Evolutionary conservation across 2,329 filamentous ascomycete species (phyloP), one percentile per base, ranked within the genome.

Genomic region (Cryphonectria naterciae): DNA sequence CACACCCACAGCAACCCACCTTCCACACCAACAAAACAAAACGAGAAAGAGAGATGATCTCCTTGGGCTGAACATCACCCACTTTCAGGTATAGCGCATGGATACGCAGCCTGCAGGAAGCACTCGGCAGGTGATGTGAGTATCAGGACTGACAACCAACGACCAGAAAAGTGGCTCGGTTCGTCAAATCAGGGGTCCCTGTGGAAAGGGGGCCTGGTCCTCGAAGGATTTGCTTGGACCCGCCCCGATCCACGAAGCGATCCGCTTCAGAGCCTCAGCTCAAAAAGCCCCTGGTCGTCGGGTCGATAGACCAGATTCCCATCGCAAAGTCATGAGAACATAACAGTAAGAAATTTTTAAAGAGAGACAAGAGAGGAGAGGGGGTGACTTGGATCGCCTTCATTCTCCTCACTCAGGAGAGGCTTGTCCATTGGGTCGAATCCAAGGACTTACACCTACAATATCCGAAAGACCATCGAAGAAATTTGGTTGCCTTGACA

Each of bases 241-340:
- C 61, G 28, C 43, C 17, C 28, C 25, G 41, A 49, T 37, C 43
- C 63, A 52, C 17, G 41, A 65, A 39, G 32, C 25, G 43, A 35
- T 52, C 63, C 63, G 49, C 63, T 32, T n/a, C 28, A 49, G 41
- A 49, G 63, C 63, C 63, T 65, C 63, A 65, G 63, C 63, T 65
- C 19, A 22, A 28, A 46, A 63, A n/a, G 22, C 8, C 25, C 19
- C 63, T 17, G 6, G 28, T 65, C 19, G 4, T 8, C 10, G 19
- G 25, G 22, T 39, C 19, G 58, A 39, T 5, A 32, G 32, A 25
- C 17, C 25, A 32, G 15, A 17, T 58, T 8, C 54, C 28, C 52
- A 49, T 11, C 46, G n/a, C 6, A n/a, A n/a, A 8, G 22, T n/a
- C 22, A n/a, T 11, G 19, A n/a, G 46, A 49, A 49, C 46, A 49